Conservation (phyloP, 2,329 filamentous ascomycete species). For the Aspergillus clavatus region DNA sequence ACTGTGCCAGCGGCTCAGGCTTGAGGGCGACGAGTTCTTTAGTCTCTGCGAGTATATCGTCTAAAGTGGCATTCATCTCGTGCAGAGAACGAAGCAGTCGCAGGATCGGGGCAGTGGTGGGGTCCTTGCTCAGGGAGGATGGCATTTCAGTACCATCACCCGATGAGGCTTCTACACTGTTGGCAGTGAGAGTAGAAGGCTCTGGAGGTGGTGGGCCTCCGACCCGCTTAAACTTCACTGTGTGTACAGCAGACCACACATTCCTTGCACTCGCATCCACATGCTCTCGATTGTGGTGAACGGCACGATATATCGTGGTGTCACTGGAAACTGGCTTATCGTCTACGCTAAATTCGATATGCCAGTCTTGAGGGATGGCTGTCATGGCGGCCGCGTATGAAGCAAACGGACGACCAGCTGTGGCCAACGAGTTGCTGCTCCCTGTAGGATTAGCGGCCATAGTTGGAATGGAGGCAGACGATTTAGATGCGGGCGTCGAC, state of each 20-base stretch:
- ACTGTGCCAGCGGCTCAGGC: slow-evolving; percentile 80
- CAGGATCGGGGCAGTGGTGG: slow-evolving; percentile 80
- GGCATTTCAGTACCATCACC: slow-evolving; percentile 60
- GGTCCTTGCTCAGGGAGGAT: slow-evolving; percentile 74
- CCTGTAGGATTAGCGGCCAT: slow-evolving; percentile 19
- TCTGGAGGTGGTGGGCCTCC: slow-evolving; percentile 75
- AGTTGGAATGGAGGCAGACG: slow-evolving; percentile 31
- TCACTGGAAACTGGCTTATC: slow-evolving; percentile 80
- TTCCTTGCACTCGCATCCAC: slow-evolving; percentile 63
- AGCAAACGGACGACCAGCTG: slow-evolving; percentile 56
- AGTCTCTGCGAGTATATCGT: slow-evolving; percentile 79
- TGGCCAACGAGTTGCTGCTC: slow-evolving; percentile 49
- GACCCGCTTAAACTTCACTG: slow-evolving; percentile 86
- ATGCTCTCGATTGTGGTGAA: slow-evolving; percentile 64
- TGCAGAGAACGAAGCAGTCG: slow-evolving; percentile 85
- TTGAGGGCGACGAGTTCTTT: slow-evolving; percentile 66
- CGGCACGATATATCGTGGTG: slow-evolving; percentile 91
- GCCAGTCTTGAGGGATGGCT: slow-evolving; percentile 83
- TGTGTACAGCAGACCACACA: slow-evolving; percentile 85
- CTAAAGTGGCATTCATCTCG: slow-evolving; percentile 85
- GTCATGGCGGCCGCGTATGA: slow-evolving; percentile 81
- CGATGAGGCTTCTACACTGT: slow-evolving; percentile 42
- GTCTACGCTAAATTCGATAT: slow-evolving; percentile 90
- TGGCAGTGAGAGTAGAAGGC: slow-evolving; percentile 55
- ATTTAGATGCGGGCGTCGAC: slow-evolving; percentile 43